phyloP scores from a whole-genome alignment of 345 rosid genomes.

The Garcia nutans region DNA sequence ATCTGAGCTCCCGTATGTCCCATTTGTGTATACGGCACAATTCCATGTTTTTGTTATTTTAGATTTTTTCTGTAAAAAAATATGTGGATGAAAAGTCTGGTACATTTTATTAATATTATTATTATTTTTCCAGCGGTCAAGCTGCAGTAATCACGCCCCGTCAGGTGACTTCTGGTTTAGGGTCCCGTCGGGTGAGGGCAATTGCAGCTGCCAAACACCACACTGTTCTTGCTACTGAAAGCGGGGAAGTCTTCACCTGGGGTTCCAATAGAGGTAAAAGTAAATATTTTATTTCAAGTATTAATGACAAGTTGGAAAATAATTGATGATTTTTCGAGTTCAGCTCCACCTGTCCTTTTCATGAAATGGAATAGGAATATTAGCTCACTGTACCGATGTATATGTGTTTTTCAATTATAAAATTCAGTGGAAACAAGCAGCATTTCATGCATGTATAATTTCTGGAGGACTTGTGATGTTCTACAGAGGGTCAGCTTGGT shows the following conservation, averaged over 20 bases:
- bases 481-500: constrained; percentile 97
- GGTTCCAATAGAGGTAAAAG: constrained; percentile 94
- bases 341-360: not conserved
- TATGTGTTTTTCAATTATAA: constrained; percentile 11
- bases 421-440: constrained; percentile 13
- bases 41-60: not conserved
- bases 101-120: constrained; percentile 20
- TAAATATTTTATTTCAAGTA: not conserved
- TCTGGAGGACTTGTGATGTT: constrained; percentile 23
- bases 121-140: constrained; percentile 73
- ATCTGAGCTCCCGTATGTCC: constrained; percentile 1
- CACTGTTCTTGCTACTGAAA: constrained; percentile 85
- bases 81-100: constrained; percentile 15
- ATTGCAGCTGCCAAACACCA: constrained; percentile 99
- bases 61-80: constrained; percentile 1
- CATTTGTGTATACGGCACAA: not conserved
- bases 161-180: constrained; percentile 78
- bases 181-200: constrained; percentile 80
- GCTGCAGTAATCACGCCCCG: constrained; percentile 99
- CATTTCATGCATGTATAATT: constrained; percentile 7
- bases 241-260: constrained; percentile 93
- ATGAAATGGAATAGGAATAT: not conserved
- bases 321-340: constrained; percentile 10
- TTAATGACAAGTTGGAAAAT: not conserved
- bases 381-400: not conserved